A percentile compares a stretch with the other conserved stretches of the same genome.
phyloP scores from a whole-genome alignment of 441 rosid species.

The Brassica balearica region DNA sequence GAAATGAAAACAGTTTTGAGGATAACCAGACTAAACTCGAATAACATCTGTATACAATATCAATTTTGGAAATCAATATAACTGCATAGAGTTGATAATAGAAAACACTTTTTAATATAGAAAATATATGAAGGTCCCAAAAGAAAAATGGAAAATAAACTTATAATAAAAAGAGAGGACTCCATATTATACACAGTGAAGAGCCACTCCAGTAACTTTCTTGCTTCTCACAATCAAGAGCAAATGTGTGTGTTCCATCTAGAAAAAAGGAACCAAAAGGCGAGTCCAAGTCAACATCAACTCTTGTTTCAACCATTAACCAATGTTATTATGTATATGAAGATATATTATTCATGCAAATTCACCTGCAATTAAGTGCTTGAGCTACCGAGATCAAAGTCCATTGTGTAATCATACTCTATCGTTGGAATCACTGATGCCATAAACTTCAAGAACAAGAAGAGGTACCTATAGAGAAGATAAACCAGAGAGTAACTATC shows the following conservation, averaged over 20 bases:
- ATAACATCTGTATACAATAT: not conserved
- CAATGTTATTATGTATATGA: not conserved
- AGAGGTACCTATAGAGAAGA: slow-evolving; percentile 70
- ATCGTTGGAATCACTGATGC: slow-evolving; percentile 96
- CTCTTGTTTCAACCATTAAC: not conserved
- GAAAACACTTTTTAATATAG: not conserved
- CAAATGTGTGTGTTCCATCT: slow-evolving; percentile 10
- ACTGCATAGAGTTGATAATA: not conserved
- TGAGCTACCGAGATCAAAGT: slow-evolving; percentile 93
- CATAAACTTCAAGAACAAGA: slow-evolving; percentile 89
- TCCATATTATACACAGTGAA: slow-evolving; percentile 15
- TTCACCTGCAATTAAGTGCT: slow-evolving; percentile 64
- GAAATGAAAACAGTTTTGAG: not conserved
- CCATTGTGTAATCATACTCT: slow-evolving; percentile 96
- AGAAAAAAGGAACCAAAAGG: not conserved
- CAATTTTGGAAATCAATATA: not conserved
- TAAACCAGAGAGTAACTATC: not conserved
- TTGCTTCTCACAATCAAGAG: slow-evolving; percentile 1
- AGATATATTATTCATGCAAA: not conserved
- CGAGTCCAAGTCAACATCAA: not conserved
- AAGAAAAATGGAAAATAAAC: slow-evolving; percentile 6
- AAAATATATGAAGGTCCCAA: not conserved
- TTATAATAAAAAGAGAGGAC: not conserved
- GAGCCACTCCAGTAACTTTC: not conserved
- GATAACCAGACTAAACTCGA: not conserved